phyloP scores from a whole-genome alignment of 108 stramenopile species.

The Conticribra weissflogii region DNA sequence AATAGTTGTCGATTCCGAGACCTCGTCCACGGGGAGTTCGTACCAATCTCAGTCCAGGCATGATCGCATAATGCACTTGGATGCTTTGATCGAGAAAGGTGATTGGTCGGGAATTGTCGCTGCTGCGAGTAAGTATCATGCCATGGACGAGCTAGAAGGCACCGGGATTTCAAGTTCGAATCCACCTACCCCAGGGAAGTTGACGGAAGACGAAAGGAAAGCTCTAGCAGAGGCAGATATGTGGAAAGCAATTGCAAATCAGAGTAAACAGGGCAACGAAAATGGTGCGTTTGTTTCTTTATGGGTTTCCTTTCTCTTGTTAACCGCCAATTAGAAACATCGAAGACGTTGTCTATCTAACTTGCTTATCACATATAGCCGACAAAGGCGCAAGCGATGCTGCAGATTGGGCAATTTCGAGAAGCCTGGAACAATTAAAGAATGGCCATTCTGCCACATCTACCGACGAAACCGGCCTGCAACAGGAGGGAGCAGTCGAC shows the following conservation, averaged over 20 bases:
- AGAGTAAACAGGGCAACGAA: constrained; percentile 64
- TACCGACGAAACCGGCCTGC: too few species aligned
- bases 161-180: constrained; percentile 6
- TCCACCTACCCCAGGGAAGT: not conserved
- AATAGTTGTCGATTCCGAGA: constrained; percentile 3
- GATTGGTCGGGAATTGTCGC: constrained; percentile 85
- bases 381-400: constrained; percentile 63
- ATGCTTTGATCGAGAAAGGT: constrained; percentile 72
- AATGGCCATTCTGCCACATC: too few species aligned
- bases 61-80: constrained; percentile 62
- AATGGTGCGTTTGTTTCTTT: constrained; percentile 4
- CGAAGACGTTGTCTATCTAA: not conserved
- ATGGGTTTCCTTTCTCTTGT: not conserved
- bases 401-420: constrained; percentile 83
- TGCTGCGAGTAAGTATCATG: constrained; percentile 60
- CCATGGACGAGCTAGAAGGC: constrained; percentile 27
- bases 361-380: not conserved
- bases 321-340: not conserved
- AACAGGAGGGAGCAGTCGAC: too few species aligned
- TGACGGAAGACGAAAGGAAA: constrained; percentile 71
- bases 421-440: constrained; percentile 51
- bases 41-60: constrained; percentile 25
- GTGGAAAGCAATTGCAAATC: constrained; percentile 83
- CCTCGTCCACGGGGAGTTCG: constrained; percentile 5
- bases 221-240: constrained; percentile 81